Base-by-base conservation (phyloP, 2,329 filamentous ascomycete species). In the Scleromitrula shiraiana region DNA sequence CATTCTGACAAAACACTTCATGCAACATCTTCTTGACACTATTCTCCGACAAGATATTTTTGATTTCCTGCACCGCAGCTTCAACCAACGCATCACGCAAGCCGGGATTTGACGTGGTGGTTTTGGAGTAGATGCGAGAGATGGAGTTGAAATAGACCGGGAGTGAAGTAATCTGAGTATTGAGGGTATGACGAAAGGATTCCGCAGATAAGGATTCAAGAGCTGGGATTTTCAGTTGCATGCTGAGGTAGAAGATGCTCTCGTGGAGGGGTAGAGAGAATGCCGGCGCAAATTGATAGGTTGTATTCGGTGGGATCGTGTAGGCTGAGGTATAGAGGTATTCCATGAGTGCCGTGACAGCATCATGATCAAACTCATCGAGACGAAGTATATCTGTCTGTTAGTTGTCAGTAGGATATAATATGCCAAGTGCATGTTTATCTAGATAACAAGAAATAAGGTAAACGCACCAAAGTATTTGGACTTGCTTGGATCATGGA, bases 311-410 rank as follows among this genome's bases (percentile, higher is more conserved):
- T 10, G 30, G 27, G n/a, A 40, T 35, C 0, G 43, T 44, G 27
- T 61, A 61, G 10, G 46, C 48, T 14, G 43, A 43, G 6, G 51
- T 53, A 40, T 61, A 61, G 12, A 61, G 50, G 36, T 57, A 61
- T 23, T 59, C 53, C 17, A 61, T 50, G n/a, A 56, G 37, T 3
- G 24, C 38, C 5, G 24, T 30, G 3, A 52, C 33, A 2, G 52
- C 36, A 8, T 51, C 35, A 17, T 43, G 23, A 12, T 50, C 42
- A 20, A 58, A 50, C 2, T 39, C 23, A 9, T 48, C 43, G 19
- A 59, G 53, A 22, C 52, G 17, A 22, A 61, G 46, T 2, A 27
- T 33, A 6, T 48, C 29, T 10, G 44, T 9, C 20, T 46, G 33
- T 46, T 49, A 9, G 0, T 15, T 4, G 24, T 51, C 41, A 42